Percentiles rank a stretch among this genome's conserved stretches.
Evolutionary conservation across 768 basidiomycete genomes (phyloP).

Genomic region (Mycena kentingensis): DNA sequence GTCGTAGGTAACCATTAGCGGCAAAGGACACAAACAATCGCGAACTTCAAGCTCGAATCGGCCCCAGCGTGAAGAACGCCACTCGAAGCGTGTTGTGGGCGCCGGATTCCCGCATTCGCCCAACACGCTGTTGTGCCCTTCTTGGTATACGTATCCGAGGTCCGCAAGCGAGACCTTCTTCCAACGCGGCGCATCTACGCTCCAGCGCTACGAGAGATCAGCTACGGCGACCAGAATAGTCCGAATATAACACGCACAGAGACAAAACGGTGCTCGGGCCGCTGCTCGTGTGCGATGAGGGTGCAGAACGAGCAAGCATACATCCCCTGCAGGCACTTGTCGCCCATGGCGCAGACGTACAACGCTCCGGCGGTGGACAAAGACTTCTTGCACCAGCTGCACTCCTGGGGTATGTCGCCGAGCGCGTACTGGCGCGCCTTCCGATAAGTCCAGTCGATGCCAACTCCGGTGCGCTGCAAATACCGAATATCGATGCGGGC

Average conservation of each 20-base stretch:
- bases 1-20: not conserved
- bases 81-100: not conserved
- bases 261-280: not conserved
- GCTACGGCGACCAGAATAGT: not conserved
- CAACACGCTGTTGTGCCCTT: not conserved
- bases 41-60: not conserved
- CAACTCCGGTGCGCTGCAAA: not conserved
- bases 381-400: not conserved
- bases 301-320: not conserved
- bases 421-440: not conserved
- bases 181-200: not conserved
- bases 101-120: not conserved
- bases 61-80: not conserved
- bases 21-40: not conserved
- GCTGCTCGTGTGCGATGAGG: not conserved
- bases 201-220: not conserved
- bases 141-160: not conserved
- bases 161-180: not conserved
- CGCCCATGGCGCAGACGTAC: not conserved
- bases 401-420: not conserved
- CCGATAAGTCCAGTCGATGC: no score
- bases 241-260: not conserved
- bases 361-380: not conserved
- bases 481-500: not conserved
- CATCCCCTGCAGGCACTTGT: not conserved